Percentiles rank a stretch among this genome's conserved stretches.
phyloP scores from a whole-genome alignment of 2,329 filamentous ascomycete species.

The Penicillium occitanis region DNA sequence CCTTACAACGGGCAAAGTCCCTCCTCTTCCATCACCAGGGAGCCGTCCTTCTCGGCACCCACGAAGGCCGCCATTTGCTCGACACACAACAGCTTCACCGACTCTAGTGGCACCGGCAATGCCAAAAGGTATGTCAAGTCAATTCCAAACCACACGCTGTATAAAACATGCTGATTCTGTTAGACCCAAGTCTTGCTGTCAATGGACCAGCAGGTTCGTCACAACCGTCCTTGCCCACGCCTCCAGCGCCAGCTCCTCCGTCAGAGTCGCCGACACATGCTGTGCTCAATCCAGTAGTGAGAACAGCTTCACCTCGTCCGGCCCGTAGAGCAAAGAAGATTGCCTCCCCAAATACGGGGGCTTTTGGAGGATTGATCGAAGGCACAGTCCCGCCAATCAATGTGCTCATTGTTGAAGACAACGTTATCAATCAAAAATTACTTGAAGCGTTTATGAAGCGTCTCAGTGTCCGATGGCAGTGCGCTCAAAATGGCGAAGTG shows the following conservation, averaged over 20 bases:
- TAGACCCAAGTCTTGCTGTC: conserved; percentile 32
- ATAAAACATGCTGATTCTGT: background rate
- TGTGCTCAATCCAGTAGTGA: conserved; percentile 37
- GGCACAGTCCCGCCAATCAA: conserved; percentile 91
- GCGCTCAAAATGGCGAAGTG: conserved; percentile 92
- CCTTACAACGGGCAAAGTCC: conserved; percentile 74
- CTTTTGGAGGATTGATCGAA: conserved; percentile 67
- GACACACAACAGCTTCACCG: conserved; percentile 79
- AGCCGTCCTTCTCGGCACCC: conserved; percentile 55
- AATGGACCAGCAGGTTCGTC: conserved; percentile 31
- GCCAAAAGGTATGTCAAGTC: conserved; percentile 39
- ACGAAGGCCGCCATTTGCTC: conserved; percentile 58
- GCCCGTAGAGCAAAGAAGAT: conserved; percentile 37
- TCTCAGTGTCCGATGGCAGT: conserved; percentile 93
- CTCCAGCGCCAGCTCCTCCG: conserved; percentile 35
- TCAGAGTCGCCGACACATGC: conserved; percentile 39
- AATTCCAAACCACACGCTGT: conserved; percentile 16
- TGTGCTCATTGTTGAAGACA: conserved; percentile 96
- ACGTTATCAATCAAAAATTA: conserved; percentile 93
- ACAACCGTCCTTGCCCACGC: conserved; percentile 35
- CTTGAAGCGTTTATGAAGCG: conserved; percentile 94
- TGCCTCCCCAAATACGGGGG: conserved; percentile 34
- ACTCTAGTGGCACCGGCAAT: conserved; percentile 61
- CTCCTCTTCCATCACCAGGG: conserved; percentile 81
- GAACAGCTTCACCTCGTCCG: conserved; percentile 52